A percentile compares a stretch with the other conserved stretches of the same genome.
These are phyloP conservation scores for Vinca minor DNA, from an alignment of 257 asterid genomes.

Conservation along the genomic window DNA sequence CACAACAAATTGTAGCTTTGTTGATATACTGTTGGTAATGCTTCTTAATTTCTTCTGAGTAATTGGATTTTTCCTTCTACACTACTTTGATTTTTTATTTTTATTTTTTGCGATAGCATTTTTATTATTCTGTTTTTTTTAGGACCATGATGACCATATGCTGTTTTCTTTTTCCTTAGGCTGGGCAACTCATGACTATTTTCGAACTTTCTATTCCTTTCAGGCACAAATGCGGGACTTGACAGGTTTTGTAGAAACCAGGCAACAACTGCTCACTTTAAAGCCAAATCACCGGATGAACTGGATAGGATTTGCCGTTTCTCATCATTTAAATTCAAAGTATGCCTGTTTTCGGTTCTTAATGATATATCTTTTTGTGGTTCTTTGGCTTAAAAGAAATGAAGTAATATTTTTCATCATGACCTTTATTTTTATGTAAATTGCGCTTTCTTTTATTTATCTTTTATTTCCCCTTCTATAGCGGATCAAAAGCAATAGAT, in stretches of 20 bases:
- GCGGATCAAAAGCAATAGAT: constrained; percentile 93
- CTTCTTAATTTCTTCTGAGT: too few relatives aligned
- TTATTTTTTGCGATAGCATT: too few relatives aligned
- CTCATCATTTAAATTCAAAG: constrained; percentile 90
- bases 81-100: too few relatives aligned
- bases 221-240: constrained; percentile 99
- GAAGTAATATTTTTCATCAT: constrained; percentile 2
- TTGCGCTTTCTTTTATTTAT: not conserved
- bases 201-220: not conserved
- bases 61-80: too few relatives aligned
- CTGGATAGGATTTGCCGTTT: constrained; percentile 98
- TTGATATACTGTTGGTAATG: not conserved
- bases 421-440: not conserved
- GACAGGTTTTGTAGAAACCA: constrained; percentile 95
- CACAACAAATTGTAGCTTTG: too few relatives aligned
- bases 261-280: constrained; percentile 86
- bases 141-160: not conserved
- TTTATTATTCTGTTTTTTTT: too few relatives aligned
- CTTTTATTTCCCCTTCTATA: constrained; percentile 18
- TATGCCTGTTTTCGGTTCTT: constrained; percentile 23
- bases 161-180: not conserved
- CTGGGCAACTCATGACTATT: not conserved
- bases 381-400: not conserved
- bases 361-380: constrained; percentile 8
- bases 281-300: constrained; percentile 98